A percentile compares a stretch with the other conserved stretches of the same genome.
These are phyloP conservation scores for Ambrosiella beaveri DNA, from an alignment of 2,329 filamentous ascomycete species.

Conservation along the genomic window DNA sequence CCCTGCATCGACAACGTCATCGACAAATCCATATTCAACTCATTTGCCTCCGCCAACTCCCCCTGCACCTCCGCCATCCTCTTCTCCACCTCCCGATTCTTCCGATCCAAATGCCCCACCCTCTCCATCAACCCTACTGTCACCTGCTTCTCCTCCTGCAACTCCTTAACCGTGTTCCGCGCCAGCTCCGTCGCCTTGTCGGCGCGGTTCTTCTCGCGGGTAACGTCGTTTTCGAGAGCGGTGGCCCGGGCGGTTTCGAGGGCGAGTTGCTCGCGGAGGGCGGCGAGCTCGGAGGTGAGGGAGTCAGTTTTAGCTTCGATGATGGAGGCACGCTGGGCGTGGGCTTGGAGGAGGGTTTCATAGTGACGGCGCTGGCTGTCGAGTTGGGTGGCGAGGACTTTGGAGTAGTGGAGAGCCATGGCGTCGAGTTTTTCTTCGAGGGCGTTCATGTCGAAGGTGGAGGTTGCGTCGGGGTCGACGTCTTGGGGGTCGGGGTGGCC, in stretches of 20 bases:
- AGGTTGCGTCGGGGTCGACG: neutral
- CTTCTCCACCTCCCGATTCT: slow-evolving; percentile 38
- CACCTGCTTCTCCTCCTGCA: slow-evolving; percentile 75
- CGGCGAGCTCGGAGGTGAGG: neutral
- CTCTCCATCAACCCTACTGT: slow-evolving; percentile 64
- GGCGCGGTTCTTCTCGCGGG: slow-evolving; percentile 48
- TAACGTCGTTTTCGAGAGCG: slow-evolving; percentile 18
- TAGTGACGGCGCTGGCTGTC: slow-evolving; percentile 89
- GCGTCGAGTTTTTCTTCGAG: slow-evolving; percentile 43
- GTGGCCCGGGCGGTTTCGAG: neutral
- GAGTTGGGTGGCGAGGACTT: slow-evolving; percentile 79
- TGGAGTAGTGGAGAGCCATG: slow-evolving; percentile 87
- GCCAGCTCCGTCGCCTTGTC: slow-evolving; percentile 61
- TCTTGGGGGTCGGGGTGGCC: slow-evolving; percentile 18
- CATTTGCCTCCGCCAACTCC: neutral
- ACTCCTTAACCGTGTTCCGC: slow-evolving; percentile 53
- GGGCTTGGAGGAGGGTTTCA: slow-evolving; percentile 63
- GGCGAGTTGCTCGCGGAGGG: neutral
- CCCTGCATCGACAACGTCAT: neutral
- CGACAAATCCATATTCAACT: neutral
- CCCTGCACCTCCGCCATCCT: slow-evolving; percentile 30
- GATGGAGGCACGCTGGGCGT: slow-evolving; percentile 43
- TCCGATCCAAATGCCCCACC: slow-evolving; percentile 56
- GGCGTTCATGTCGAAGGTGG: slow-evolving; percentile 48
- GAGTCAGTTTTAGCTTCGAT: slow-evolving; percentile 30